Conservation (phyloP, 768 basidiomycete genomes). For the Pleurotus djamor region DNA sequence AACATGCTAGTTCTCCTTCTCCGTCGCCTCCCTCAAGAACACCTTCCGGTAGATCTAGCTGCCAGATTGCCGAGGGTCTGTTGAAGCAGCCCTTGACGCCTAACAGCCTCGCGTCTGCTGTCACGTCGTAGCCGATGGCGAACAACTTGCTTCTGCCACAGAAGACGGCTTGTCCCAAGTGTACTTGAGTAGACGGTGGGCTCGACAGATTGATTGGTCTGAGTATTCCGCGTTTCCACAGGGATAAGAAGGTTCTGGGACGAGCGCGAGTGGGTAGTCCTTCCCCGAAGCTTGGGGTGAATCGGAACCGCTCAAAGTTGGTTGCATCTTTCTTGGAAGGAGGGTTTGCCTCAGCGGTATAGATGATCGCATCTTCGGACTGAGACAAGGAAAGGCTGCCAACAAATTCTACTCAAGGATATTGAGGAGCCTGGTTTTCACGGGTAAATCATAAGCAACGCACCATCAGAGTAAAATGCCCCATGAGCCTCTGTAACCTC, state of each 20-base stretch:
- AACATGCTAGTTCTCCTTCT: slow-evolving; percentile 10
- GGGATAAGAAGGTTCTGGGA: slow-evolving; percentile 54
- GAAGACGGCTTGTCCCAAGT: slow-evolving; percentile 60
- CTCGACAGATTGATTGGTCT: slow-evolving; percentile 4
- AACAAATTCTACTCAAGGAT: slow-evolving; percentile 40
- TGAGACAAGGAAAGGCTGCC: slow-evolving; percentile 52
- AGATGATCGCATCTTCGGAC: slow-evolving; percentile 50
- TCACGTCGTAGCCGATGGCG: slow-evolving; percentile 62
- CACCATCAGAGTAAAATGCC: slow-evolving; percentile 66
- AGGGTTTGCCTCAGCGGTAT: slow-evolving; percentile 55
- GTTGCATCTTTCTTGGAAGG: slow-evolving; percentile 19
- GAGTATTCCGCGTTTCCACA: slow-evolving; percentile 30
- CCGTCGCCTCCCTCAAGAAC: neutral
- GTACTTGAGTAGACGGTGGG: slow-evolving; percentile 16
- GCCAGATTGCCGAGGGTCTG: slow-evolving; percentile 56
- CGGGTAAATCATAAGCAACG: too few relatives aligned
- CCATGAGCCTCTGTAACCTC: slow-evolving; percentile 61
- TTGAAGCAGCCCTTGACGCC: slow-evolving; percentile 63
- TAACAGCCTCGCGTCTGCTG: slow-evolving; percentile 53
- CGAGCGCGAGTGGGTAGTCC: slow-evolving; percentile 46
- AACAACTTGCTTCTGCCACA: slow-evolving; percentile 37
- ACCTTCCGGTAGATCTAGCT: slow-evolving; percentile 28
- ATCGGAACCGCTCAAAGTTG: slow-evolving; percentile 43
- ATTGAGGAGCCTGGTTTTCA: neutral
- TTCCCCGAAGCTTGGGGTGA: slow-evolving; percentile 64